phyloP scores from a whole-genome alignment of 108 stramenopile species.

The Discostella pseudostelligera region DNA sequence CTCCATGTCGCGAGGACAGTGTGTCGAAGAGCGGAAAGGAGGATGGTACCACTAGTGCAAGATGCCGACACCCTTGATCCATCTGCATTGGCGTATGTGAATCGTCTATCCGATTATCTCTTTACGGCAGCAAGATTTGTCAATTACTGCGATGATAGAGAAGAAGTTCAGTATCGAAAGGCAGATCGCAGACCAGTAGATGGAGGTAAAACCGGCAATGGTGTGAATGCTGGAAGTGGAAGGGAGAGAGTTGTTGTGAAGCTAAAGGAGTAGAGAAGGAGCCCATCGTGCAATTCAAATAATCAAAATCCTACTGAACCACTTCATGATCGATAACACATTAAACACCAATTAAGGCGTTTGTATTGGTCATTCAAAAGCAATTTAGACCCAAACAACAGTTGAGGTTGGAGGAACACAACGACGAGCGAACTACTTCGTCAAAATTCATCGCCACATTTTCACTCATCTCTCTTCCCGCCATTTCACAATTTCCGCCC shows the following conservation, averaged over 20 bases:
- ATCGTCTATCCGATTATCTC: constrained; percentile 83
- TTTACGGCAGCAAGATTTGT: constrained; percentile 79
- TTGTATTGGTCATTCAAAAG: too few relatives aligned
- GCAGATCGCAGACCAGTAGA: constrained; percentile 8
- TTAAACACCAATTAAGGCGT: too few relatives aligned
- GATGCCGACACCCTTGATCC: constrained; percentile 60
- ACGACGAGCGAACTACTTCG: too few relatives aligned
- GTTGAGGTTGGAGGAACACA: too few relatives aligned
- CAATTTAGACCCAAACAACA: too few relatives aligned
- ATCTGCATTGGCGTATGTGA: constrained; percentile 68
- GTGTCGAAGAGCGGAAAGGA: constrained; percentile 84
- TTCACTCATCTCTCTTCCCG: too few relatives aligned
- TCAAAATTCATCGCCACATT: too few relatives aligned
- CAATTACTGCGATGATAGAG: constrained; percentile 61
- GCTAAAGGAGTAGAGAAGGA: constrained; percentile 21
- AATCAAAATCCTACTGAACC: too few relatives aligned
- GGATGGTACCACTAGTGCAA: constrained; percentile 53
- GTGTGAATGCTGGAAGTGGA: not conserved
- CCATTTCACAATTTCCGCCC: too few relatives aligned
- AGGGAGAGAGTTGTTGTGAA: constrained; percentile 32
- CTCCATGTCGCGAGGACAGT: constrained; percentile 81
- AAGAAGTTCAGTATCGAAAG: constrained; percentile 69
- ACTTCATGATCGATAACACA: too few relatives aligned
- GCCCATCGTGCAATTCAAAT: too few relatives aligned
- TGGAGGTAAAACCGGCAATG: not conserved